Percentiles rank a stretch among this genome's conserved stretches.
Conservation (phyloP, 176 grass and related monocot genomes). For the Pontederia paniculata region DNA sequence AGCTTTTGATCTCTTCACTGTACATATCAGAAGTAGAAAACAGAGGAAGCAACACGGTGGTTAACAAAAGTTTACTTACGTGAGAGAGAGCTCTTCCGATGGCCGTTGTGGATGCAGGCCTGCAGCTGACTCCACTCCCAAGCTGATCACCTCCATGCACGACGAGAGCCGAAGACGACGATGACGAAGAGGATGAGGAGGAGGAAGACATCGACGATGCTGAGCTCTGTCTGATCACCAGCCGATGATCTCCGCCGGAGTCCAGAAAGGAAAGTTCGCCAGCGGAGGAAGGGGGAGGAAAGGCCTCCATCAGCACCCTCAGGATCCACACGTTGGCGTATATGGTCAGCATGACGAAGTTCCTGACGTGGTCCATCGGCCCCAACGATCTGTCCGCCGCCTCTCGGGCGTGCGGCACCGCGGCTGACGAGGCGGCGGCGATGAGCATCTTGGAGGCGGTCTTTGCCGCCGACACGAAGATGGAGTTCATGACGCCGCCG, state of each 20-base stretch:
- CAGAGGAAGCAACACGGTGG: neutral
- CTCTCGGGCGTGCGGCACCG: too few relatives aligned
- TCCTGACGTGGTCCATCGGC: too few relatives aligned
- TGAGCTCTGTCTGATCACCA: constrained; percentile 1
- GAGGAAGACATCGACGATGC: neutral
- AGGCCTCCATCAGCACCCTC: constrained; percentile 11
- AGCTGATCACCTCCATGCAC: constrained; percentile 7
- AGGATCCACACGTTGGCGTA: constrained; percentile 25
- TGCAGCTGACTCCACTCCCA: neutral
- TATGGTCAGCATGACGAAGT: too few relatives aligned
- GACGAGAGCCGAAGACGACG: constrained; percentile 8
- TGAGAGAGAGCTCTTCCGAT: constrained; percentile 32
- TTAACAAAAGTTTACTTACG: constrained; percentile 1
- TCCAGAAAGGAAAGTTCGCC: neutral
- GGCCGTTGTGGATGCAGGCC: constrained; percentile 15
- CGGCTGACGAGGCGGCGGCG: too few relatives aligned
- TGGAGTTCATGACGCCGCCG: too few relatives aligned
- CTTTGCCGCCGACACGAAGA: too few relatives aligned
- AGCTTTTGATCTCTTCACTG: too few relatives aligned
- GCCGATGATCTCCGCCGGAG: constrained; percentile 16
- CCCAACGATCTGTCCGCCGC: too few relatives aligned
- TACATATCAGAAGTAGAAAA: neutral
- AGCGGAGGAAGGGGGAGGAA: constrained; percentile 13
- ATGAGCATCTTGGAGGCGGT: too few relatives aligned
- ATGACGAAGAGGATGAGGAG: neutral